These are phyloP conservation scores for Lactarius evosmus DNA, from an alignment of 768 basidiomycete species.

Conservation along the genomic window DNA sequence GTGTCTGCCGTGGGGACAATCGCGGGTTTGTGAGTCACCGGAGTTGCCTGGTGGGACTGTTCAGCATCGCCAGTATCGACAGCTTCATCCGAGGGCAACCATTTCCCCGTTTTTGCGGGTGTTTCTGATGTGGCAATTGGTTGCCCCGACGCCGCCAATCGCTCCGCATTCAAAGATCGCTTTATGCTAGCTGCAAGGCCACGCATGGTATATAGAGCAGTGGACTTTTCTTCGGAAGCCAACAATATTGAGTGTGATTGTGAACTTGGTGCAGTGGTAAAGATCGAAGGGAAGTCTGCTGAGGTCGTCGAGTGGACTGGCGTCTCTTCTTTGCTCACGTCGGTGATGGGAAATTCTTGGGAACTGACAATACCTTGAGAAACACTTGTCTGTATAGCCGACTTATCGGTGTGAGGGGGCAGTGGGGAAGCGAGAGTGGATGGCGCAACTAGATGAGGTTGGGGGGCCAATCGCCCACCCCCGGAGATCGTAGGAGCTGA, in stretches of 20 bases:
- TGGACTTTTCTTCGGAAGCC: slow-evolving; percentile 10
- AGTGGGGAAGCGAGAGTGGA: not conserved
- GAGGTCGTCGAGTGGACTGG: not conserved
- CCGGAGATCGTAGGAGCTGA: not conserved
- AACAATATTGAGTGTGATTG: slow-evolving; percentile 21
- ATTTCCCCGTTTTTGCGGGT: not conserved
- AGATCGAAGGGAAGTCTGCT: not conserved
- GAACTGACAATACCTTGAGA: not conserved
- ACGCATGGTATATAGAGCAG: slow-evolving; percentile 13
- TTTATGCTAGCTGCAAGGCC: slow-evolving; percentile 25
- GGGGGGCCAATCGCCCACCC: not conserved
- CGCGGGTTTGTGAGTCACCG: not conserved
- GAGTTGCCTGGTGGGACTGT: not conserved
- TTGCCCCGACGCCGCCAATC: slow-evolving; percentile 8
- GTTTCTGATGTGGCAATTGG: not conserved
- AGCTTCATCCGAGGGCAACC: not conserved
- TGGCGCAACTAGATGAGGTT: not conserved
- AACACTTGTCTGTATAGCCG: not conserved
- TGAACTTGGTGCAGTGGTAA: slow-evolving; percentile 5
- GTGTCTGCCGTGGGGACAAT: not conserved
- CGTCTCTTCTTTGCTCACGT: not conserved
- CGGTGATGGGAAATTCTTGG: not conserved
- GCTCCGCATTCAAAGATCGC: slow-evolving; percentile 22
- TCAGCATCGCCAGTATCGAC: not conserved
- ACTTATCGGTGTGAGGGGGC: not conserved